A percentile compares a stretch with the other conserved stretches of the same genome.
Conservation (phyloP, 2,329 filamentous ascomycete species). For the Colletotrichum phormii region DNA sequence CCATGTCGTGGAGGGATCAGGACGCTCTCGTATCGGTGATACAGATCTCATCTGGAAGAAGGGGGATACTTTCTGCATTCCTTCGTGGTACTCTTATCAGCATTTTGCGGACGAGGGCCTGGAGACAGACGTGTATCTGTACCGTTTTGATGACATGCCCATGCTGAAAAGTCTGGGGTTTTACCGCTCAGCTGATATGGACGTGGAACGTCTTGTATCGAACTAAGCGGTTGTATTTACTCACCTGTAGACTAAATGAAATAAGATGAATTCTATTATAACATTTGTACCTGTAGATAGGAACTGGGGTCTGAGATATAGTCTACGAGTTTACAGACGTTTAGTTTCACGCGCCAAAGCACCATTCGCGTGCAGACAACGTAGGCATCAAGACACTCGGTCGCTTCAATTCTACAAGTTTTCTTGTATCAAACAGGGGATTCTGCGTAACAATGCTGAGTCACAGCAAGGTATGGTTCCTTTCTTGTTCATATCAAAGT, state of each 20-base stretch:
- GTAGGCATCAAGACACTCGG: too few relatives aligned
- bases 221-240: background rate
- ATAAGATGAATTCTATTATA: background rate
- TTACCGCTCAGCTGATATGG: constrained; percentile 54
- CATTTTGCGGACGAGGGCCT: constrained; percentile 52
- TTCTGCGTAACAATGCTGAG: constrained; percentile 44
- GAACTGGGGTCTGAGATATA: background rate
- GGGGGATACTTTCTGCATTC: constrained; percentile 67
- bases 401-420: background rate
- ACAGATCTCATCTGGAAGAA: constrained; percentile 55
- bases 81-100: constrained; percentile 62
- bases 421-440: background rate
- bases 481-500: background rate
- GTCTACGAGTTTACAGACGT: background rate
- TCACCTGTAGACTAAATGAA: background rate
- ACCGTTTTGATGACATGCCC: constrained; percentile 65
- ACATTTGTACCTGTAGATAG: background rate
- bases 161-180: constrained; percentile 65
- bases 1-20: constrained; percentile 62
- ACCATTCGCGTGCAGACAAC: background rate
- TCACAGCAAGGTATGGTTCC: too few relatives aligned
- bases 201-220: constrained; percentile 53
- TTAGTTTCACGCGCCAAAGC: background rate
- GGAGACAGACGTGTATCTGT: constrained; percentile 57
- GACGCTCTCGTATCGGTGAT: constrained; percentile 53